phyloP scores from a whole-genome alignment of 2,329 filamentous ascomycete genomes.

The Aureobasidium musti region DNA sequence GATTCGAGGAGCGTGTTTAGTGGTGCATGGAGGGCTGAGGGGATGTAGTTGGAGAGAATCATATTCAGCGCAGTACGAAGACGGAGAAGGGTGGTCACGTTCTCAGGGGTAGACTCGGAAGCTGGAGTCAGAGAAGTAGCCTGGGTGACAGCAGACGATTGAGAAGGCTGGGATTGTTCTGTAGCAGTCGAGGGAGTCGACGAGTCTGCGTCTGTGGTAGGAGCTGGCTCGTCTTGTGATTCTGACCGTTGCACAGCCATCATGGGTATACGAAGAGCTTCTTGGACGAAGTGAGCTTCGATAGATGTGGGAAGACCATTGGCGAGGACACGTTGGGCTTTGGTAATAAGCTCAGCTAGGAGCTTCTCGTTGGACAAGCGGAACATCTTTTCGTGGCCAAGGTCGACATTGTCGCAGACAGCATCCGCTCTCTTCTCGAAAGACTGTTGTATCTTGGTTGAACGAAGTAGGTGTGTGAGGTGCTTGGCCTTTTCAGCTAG shows the following conservation, averaged over 20 bases:
- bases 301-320: constrained; percentile 72
- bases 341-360: constrained; percentile 63
- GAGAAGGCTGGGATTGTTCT: constrained; percentile 29
- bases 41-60: constrained; percentile 63
- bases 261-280: constrained; percentile 74
- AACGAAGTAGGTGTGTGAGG: constrained; percentile 57
- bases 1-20: constrained; percentile 50
- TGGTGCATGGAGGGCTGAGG: constrained; percentile 46
- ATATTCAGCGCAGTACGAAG: constrained; percentile 66
- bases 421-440: constrained; percentile 59
- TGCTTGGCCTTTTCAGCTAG: constrained; percentile 60
- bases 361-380: constrained; percentile 74
- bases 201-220: constrained; percentile 31
- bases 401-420: constrained; percentile 80
- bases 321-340: constrained; percentile 69
- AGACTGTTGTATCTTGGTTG: constrained; percentile 50
- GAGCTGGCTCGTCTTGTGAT: constrained; percentile 22
- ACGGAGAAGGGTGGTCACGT: constrained; percentile 62
- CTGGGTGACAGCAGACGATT: constrained; percentile 27
- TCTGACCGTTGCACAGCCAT: constrained; percentile 58
- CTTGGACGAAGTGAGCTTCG: constrained; percentile 80
- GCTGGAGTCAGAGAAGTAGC: constrained; percentile 37
- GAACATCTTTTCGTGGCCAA: constrained; percentile 83
- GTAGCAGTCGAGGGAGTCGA: constrained; percentile 28
- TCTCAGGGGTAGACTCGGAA: constrained; percentile 39